Conservation (phyloP, 2,329 filamentous ascomycete species). For the Rhytidhysteron rufulum region DNA sequence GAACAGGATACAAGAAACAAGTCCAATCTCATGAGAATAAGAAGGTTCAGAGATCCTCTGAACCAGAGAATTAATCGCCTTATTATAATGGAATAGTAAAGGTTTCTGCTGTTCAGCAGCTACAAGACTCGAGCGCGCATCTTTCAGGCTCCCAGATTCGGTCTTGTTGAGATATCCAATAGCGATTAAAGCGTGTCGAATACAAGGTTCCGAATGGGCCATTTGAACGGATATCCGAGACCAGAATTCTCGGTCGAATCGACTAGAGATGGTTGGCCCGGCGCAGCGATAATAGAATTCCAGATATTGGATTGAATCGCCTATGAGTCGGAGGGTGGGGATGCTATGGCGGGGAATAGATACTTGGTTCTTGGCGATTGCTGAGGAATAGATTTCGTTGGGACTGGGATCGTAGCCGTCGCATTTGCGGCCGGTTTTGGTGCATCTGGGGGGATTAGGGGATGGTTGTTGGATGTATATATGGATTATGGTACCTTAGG, state of each 20-base stretch:
- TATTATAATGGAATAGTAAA: constrained; percentile 40
- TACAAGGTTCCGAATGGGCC: constrained; percentile 37
- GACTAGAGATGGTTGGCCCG: constrained; percentile 31
- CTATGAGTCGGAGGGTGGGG: constrained; percentile 9
- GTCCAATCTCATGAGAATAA: constrained; percentile 29
- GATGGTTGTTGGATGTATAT: constrained; percentile 1
- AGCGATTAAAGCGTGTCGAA: constrained; percentile 43
- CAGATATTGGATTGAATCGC: constrained; percentile 19
- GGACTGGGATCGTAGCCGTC: constrained; percentile 18
- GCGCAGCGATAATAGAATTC: constrained; percentile 44
- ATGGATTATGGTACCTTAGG: constrained; percentile 2
- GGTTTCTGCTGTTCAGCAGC: constrained; percentile 15
- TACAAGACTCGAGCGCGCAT: constrained; percentile 11
- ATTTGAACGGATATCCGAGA: constrained; percentile 41
- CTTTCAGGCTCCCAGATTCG: constrained; percentile 18
- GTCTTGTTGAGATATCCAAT: constrained; percentile 33
- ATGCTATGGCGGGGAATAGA: constrained; percentile 1
- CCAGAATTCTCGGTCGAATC: constrained; percentile 39
- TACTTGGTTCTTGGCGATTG: constrained; percentile 1
- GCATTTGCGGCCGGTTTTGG: constrained; percentile 26
- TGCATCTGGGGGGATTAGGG: constrained; percentile 17
- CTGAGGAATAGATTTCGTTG: background rate
- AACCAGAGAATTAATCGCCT: constrained; percentile 35
- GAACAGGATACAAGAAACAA: constrained; percentile 44
- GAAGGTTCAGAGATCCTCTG: constrained; percentile 27